A percentile compares a stretch with the other conserved stretches of the same genome.
Evolutionary conservation across 192 early-diverging fungal genomes (phyloP).

Genomic region (Linderina pennispora): DNA sequence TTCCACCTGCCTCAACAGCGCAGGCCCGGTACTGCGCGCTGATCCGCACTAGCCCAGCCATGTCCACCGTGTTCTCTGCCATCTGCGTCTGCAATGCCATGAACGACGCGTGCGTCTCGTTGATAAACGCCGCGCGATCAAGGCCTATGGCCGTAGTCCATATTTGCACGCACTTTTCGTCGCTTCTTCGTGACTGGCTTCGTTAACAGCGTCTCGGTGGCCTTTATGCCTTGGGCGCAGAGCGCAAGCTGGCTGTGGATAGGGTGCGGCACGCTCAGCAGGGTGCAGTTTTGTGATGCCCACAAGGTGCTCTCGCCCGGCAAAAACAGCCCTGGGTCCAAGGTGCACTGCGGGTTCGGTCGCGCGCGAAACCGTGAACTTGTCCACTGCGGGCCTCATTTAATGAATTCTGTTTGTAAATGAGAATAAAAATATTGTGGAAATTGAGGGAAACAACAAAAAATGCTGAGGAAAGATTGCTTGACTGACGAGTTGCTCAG

Average conservation of each 20-base stretch:
- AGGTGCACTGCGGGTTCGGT: constrained; percentile 12
- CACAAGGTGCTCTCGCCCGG: constrained; percentile 19
- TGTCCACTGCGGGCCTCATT: constrained; percentile 11
- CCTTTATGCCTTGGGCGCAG: constrained; percentile 15
- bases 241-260: constrained; percentile 15
- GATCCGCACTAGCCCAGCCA: constrained; percentile 14
- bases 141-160: no score
- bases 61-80: constrained; percentile 3
- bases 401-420: no score
- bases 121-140: constrained; percentile 27
- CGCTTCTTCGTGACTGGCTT: no score
- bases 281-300: constrained; percentile 29
- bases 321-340: constrained; percentile 17
- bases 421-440: neutral
- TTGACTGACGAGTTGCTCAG: no score
- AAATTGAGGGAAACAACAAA: neutral
- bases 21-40: constrained; percentile 39
- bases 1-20: constrained; percentile 16
- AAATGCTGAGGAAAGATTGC: neutral
- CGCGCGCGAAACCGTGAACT: constrained; percentile 25
- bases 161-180: no score
- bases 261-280: constrained; percentile 24
- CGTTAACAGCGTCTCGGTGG: constrained; percentile 8
- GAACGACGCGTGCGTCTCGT: constrained; percentile 45
- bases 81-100: constrained; percentile 24